A percentile compares a stretch with the other conserved stretches of the same genome.
phyloP scores from a whole-genome alignment of 2,329 filamentous ascomycete species.

The Epichloe brachyelytri region DNA sequence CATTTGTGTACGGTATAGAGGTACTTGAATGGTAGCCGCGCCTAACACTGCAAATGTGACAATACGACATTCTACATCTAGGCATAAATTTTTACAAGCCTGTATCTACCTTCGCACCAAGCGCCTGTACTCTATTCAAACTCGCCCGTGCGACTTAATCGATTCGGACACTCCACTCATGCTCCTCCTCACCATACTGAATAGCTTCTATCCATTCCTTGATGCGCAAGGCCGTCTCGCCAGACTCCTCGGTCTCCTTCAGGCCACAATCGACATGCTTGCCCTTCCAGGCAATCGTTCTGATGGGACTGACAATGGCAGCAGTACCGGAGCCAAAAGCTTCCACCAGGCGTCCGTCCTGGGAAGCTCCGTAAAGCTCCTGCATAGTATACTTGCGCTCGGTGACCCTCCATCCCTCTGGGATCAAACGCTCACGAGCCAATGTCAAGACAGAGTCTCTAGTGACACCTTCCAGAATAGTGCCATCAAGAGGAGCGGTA shows the following conservation, averaged over 20 bases:
- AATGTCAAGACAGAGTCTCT: conserved; percentile 81
- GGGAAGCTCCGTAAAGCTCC: conserved; percentile 67
- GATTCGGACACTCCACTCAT: conserved; percentile 68
- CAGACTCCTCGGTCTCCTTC: conserved; percentile 69
- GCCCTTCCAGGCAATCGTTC: conserved; percentile 81
- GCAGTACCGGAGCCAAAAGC: conserved; percentile 91
- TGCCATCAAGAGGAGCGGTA: conserved; percentile 92
- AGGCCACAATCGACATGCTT: conserved; percentile 73
- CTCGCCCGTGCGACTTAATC: conserved; percentile 7
- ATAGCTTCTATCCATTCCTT: conserved; percentile 94
- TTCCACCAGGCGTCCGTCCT: conserved; percentile 79
- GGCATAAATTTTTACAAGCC: neutral
- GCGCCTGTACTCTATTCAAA: neutral
- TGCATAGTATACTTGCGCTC: conserved; percentile 91
- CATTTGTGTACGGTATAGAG: neutral
- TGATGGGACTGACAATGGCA: conserved; percentile 82
- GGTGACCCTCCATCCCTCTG: conserved; percentile 75
- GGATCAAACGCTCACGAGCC: conserved; percentile 67
- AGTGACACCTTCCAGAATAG: conserved; percentile 90
- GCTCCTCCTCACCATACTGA: conserved; percentile 87
- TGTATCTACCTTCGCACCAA: neutral
- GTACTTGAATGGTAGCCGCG: neutral
- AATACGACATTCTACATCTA: neutral
- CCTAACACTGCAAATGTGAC: neutral
- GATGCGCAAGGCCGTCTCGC: conserved; percentile 73